Percentiles rank a stretch among this genome's conserved stretches.
Conservation (phyloP, 306 rosid species). For the Alnus rubra region DNA sequence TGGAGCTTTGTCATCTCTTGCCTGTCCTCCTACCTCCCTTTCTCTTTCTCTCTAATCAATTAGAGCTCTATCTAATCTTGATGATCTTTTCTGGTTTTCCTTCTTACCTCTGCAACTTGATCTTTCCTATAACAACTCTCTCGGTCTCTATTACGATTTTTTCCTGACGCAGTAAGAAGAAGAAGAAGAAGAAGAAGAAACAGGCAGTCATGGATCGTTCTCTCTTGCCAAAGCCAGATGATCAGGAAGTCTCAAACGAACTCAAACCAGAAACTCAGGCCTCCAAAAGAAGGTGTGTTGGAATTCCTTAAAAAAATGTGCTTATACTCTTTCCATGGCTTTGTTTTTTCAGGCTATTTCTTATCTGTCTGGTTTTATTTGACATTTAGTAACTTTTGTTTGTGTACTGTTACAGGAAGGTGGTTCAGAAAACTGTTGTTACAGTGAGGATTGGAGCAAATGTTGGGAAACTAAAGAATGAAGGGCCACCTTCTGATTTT, state of each 20-base stretch:
- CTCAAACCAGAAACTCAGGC: constrained; percentile 47
- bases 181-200: neutral
- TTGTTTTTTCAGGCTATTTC: neutral
- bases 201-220: constrained; percentile 37
- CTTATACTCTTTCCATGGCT: neutral
- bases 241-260: constrained; percentile 42
- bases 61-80: constrained; percentile 26
- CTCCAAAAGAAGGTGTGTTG: constrained; percentile 55
- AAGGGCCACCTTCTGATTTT: constrained; percentile 83
- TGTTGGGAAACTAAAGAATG: constrained; percentile 78
- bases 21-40: constrained; percentile 14
- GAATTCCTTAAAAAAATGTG: neutral
- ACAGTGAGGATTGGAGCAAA: constrained; percentile 66
- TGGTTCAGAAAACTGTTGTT: constrained; percentile 70
- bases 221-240: constrained; percentile 43
- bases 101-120: constrained; percentile 23
- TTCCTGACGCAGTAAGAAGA: neutral
- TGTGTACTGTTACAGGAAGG: constrained; percentile 52
- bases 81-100: constrained; percentile 28
- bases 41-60: constrained; percentile 49
- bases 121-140: constrained; percentile 14
- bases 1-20: constrained; percentile 39
- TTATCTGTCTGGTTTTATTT: constrained; percentile 1
- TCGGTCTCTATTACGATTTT: constrained; percentile 9
- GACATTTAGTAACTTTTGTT: constrained; percentile 4